Evolutionary conservation across 305 asterid species (phyloP).

Genomic region (Solanum hybrid): DNA sequence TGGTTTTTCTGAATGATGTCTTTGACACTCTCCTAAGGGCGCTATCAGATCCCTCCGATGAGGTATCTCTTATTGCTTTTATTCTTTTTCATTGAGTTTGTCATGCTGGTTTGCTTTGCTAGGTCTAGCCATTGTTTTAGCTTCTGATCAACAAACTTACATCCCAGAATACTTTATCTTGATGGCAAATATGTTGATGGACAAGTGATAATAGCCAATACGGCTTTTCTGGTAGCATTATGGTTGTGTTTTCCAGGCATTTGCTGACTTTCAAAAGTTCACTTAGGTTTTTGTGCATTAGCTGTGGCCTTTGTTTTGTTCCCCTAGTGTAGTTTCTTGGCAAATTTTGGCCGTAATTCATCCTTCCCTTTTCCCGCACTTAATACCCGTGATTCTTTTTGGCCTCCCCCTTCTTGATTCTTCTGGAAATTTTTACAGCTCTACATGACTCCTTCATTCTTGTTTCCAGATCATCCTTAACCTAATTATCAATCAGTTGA

Average conservation of each 20-base stretch:
- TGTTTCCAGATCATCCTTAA: background rate
- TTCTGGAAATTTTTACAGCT: background rate
- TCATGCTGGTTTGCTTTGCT: background rate
- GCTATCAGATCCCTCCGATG: conserved; percentile 95
- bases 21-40: conserved; percentile 86
- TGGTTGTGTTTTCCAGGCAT: background rate
- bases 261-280: background rate
- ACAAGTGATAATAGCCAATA: background rate
- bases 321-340: background rate
- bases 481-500: background rate
- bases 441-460: background rate
- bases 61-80: conserved; percentile 53
- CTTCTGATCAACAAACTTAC: background rate
- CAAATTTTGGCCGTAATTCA: background rate
- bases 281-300: background rate
- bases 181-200: background rate
- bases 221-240: background rate
- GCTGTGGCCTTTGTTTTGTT: background rate
- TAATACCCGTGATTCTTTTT: background rate
- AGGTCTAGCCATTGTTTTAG: background rate
- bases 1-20: conserved; percentile 70
- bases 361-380: background rate
- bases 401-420: background rate
- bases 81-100: background rate
- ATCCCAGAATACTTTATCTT: background rate